Conservation (phyloP, 2,329 filamentous ascomycete genomes). For the Gnomoniopsis sp. region DNA sequence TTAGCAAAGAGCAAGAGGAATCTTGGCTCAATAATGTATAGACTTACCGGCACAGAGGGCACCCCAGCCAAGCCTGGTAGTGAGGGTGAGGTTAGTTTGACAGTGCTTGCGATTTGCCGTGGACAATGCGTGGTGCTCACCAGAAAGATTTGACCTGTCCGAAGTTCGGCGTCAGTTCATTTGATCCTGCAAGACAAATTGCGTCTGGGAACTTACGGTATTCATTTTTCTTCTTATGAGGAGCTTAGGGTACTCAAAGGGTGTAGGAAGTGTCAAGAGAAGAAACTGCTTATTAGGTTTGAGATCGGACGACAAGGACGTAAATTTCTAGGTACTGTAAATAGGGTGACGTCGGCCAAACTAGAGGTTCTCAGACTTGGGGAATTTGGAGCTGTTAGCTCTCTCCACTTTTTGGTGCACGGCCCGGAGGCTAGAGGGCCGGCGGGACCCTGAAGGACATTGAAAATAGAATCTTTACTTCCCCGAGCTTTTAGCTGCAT, state of each 20-base stretch:
- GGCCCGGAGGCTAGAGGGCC: too few species aligned
- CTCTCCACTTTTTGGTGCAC: not conserved
- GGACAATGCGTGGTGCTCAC: slow-evolving; percentile 31
- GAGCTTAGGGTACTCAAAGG: not conserved
- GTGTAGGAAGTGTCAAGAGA: not conserved
- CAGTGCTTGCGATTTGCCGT: not conserved
- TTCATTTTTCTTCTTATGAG: slow-evolving; percentile 43
- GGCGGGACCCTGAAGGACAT: too few species aligned
- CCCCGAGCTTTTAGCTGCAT: too few species aligned
- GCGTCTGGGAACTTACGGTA: slow-evolving; percentile 40
- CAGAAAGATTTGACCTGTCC: slow-evolving; percentile 63
- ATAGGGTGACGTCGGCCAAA: not conserved
- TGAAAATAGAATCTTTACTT: too few species aligned
- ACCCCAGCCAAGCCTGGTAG: slow-evolving; percentile 81
- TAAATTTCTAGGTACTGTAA: not conserved
- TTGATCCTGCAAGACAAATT: not conserved
- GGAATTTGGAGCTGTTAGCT: slow-evolving; percentile 2
- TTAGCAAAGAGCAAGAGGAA: not conserved
- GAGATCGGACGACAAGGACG: too few species aligned
- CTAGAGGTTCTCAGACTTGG: not conserved
- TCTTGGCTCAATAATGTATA: not conserved
- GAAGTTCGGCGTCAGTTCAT: slow-evolving; percentile 7
- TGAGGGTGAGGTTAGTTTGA: slow-evolving; percentile 14
- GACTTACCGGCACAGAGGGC: slow-evolving; percentile 75
- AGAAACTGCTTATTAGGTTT: too few species aligned